phyloP scores from a whole-genome alignment of 306 rosid genomes.

The Bauhinia variegata region DNA sequence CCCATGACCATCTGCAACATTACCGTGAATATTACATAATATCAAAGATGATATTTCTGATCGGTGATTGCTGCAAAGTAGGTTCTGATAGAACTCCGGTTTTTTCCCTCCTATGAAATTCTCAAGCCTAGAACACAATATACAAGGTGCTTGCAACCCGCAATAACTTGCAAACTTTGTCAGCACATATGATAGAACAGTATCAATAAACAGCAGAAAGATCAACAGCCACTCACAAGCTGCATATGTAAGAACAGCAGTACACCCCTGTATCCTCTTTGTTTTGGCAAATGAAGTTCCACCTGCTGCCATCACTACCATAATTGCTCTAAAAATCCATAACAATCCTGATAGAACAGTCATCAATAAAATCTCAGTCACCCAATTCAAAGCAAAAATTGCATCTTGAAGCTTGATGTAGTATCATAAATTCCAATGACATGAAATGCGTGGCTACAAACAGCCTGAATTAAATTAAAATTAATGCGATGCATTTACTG shows the following conservation, averaged over 20 bases:
- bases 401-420: too few species aligned
- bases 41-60: conserved; percentile 67
- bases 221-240: conserved; percentile 92
- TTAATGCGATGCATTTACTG: conserved; percentile 34
- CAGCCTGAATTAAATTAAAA: conserved; percentile 29
- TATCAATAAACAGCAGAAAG: conserved; percentile 68
- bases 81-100: conserved; percentile 48
- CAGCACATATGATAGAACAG: conserved; percentile 60
- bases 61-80: conserved; percentile 67
- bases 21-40: conserved; percentile 55
- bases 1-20: conserved; percentile 55
- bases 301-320: conserved; percentile 55
- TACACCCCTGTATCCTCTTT: conserved; percentile 50
- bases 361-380: conserved; percentile 42
- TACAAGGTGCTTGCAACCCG: conserved; percentile 73
- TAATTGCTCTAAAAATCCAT: conserved; percentile 40
- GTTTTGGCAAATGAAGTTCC: conserved; percentile 51
- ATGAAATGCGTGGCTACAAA: conserved; percentile 26
- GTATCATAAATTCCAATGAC: conserved; percentile 26
- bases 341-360: conserved; percentile 27
- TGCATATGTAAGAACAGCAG: conserved; percentile 56
- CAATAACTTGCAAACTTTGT: conserved; percentile 72
- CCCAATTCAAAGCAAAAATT: conserved; percentile 41
- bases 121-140: conserved; percentile 86
- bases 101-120: conserved; percentile 47